A percentile compares a stretch with the other conserved stretches of the same genome.
Conservation (phyloP, 2,329 filamentous ascomycete genomes). For the Neonectria punicea region DNA sequence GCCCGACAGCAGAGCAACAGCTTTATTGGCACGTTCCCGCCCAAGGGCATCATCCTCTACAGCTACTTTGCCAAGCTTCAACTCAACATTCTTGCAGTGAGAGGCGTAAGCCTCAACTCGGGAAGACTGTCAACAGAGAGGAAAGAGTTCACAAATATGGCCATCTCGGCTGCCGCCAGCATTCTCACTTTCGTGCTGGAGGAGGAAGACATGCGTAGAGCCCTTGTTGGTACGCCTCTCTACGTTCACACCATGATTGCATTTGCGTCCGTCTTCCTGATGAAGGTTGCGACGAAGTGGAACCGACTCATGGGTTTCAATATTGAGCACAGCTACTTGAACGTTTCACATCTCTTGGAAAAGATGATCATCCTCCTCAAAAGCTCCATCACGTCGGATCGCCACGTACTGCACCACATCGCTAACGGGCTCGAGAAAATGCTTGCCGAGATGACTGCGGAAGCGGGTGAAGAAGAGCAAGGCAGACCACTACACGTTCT, state of each 20-base stretch:
- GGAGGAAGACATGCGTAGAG: constrained; percentile 46
- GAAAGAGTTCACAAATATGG: constrained; percentile 42
- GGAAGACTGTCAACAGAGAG: constrained; percentile 27
- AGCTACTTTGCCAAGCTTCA: constrained; percentile 49
- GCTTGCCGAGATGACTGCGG: constrained; percentile 35
- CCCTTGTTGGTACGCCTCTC: constrained; percentile 48
- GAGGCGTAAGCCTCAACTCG: constrained; percentile 24
- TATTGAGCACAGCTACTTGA: constrained; percentile 44
- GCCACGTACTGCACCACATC: constrained; percentile 52
- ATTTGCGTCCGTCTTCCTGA: constrained; percentile 49
- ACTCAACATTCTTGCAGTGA: constrained; percentile 41
- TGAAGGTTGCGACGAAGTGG: constrained; percentile 50
- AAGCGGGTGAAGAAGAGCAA: constrained; percentile 8
- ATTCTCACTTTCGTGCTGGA: constrained; percentile 52
- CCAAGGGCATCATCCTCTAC: constrained; percentile 50
- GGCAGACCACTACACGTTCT: background rate
- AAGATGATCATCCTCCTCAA: constrained; percentile 47
- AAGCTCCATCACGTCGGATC: constrained; percentile 45
- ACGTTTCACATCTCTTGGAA: constrained; percentile 45
- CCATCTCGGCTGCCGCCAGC: constrained; percentile 38
- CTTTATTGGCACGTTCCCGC: constrained; percentile 49
- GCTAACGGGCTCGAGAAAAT: constrained; percentile 50
- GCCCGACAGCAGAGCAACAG: constrained; percentile 35
- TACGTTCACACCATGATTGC: constrained; percentile 52
- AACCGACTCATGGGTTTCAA: constrained; percentile 47